Evolutionary conservation across 208 protist genomes (phyloP), one percentile per base, ranked within the genome.

Genomic region (Crithidia bombi): DNA sequence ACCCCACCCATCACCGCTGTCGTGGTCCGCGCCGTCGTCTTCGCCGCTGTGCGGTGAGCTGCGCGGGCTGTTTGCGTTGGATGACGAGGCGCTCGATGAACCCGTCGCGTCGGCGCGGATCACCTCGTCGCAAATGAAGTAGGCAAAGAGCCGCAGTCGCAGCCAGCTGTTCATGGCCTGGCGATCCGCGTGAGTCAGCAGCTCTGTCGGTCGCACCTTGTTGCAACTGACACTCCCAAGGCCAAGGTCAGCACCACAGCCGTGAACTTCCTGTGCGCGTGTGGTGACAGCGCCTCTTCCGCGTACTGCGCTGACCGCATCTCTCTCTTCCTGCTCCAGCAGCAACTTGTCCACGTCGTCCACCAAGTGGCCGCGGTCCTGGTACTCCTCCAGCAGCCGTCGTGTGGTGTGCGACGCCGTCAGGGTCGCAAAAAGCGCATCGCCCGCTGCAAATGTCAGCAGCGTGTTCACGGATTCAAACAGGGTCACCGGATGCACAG

Each of bases 381-480:
- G 52, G 44, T 75, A 56, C 41, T 69, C 61, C 69, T 75, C 69
- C 25, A 75, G 62, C 35, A 79, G 49, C 44, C 46, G 52, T 19
- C 74, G 69, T 17, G 59, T 65, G 6, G 44, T 69, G 65, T 77
- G 62, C 36, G 58, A 69, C 9, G 46, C 52, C 21, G 81, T 82
- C 47, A 69, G 23, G 23, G 58, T 59, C 32, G 59, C 51, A 46
- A 76, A 65, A 35, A 82, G 69, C 32, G 28, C 61, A 47, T 81
- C 72, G 26, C 82, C 79, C 46, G 72, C 71, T 32, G 64, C 79
- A 23, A 91, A 57, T 67, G 83, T 66, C 5, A 92, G 72, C 43
- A 92, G 69, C 17, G 69, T 49, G 30, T 91, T 86, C 19, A 89
- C 74, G 23, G 79, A 50, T 30, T 88, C 75, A 30, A 82, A 62